Percentiles rank a stretch among this genome's conserved stretches.
phyloP scores from a whole-genome alignment of 306 rosid genomes.

The Trifolium dubium region DNA sequence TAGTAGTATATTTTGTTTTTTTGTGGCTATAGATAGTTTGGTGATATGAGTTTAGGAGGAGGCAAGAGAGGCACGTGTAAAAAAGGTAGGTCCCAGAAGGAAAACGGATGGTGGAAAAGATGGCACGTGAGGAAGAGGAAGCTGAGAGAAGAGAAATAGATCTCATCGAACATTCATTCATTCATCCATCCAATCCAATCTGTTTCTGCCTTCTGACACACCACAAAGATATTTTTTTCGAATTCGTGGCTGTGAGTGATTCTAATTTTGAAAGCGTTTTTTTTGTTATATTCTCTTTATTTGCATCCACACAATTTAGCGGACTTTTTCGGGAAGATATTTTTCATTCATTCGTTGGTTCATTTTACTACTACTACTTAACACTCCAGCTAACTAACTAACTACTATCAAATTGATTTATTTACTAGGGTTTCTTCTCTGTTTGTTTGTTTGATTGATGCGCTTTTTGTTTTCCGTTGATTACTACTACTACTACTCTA shows the following conservation, averaged over 20 bases:
- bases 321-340: neutral
- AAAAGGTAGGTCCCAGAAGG: conserved; percentile 10
- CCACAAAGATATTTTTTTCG: conserved; percentile 50
- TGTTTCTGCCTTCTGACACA: neutral
- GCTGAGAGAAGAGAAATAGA: conserved; percentile 17
- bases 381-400: too few species aligned
- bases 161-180: too few species aligned
- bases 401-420: too few species aligned
- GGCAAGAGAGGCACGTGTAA: conserved; percentile 32
- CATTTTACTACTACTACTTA: too few species aligned
- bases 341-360: neutral
- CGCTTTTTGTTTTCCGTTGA: neutral
- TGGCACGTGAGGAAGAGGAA: conserved; percentile 23
- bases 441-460: conserved; percentile 18
- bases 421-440: conserved; percentile 15
- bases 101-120: conserved; percentile 29
- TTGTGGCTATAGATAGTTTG: too few species aligned
- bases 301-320: neutral
- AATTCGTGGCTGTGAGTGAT: conserved; percentile 42
- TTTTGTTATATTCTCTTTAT: neutral
- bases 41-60: neutral
- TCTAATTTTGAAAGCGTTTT: neutral
- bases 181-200: neutral
- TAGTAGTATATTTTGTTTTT: too few species aligned
- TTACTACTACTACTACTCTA: neutral